phyloP scores from a whole-genome alignment of 2,329 filamentous ascomycete genomes.

The Cercospora sp. region DNA sequence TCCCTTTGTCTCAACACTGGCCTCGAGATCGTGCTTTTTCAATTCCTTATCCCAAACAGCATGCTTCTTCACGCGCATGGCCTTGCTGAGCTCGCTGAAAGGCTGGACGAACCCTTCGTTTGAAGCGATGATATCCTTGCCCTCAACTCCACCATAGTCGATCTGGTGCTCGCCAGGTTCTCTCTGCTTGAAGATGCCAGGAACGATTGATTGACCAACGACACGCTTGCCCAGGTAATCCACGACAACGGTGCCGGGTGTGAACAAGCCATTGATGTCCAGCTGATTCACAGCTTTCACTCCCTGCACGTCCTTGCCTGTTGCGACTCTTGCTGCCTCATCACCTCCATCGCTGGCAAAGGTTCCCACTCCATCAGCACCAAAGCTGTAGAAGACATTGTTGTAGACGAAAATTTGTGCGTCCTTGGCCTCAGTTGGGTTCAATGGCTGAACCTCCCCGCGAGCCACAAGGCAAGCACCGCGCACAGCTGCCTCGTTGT shows the following conservation, averaged over 20 bases:
- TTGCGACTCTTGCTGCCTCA: constrained; percentile 91
- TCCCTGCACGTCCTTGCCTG: constrained; percentile 92
- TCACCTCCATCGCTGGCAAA: constrained; percentile 96
- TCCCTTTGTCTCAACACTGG: constrained; percentile 96
- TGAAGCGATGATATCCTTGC: constrained; percentile 89
- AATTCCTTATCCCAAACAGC: constrained; percentile 97
- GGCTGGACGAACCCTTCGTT: constrained; percentile 81
- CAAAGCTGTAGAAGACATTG: constrained; percentile 99
- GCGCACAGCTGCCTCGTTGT: constrained; percentile 89
- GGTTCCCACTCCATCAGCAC: constrained; percentile 93
- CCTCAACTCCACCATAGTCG: constrained; percentile 96
- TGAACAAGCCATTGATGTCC: constrained; percentile 91
- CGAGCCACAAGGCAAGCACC: constrained; percentile 89
- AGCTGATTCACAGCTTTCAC: constrained; percentile 96
- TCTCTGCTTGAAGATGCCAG: constrained; percentile 97
- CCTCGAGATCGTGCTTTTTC: constrained; percentile 86
- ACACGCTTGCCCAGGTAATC: constrained; percentile 97
- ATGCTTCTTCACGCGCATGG: constrained; percentile 89
- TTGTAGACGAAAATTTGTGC: constrained; percentile 99
- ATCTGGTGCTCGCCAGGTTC: constrained; percentile 98
- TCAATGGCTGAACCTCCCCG: constrained; percentile 88
- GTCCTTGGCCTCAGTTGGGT: constrained; percentile 88
- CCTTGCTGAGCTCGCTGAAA: constrained; percentile 88
- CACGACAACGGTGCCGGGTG: constrained; percentile 91
- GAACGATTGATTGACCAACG: constrained; percentile 96